Conservation (phyloP, 371 early-diverging fungal species). For the Syncephalis plumigaleata region DNA sequence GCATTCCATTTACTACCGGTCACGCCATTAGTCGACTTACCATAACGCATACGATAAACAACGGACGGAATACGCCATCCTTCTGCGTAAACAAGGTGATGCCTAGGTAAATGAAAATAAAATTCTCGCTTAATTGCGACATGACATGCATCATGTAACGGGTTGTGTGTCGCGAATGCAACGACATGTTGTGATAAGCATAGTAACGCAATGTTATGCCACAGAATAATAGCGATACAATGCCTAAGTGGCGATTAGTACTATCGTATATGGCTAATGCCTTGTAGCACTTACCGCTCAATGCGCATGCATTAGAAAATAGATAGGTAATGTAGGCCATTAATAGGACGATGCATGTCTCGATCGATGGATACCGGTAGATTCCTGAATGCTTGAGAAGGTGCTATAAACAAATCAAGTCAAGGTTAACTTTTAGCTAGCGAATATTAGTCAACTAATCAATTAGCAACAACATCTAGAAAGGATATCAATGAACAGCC, state of each 20-base stretch:
- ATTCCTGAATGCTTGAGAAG: conserved; percentile 9
- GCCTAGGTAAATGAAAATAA: conserved; percentile 90
- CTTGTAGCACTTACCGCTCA: conserved; percentile 33
- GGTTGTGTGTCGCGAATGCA: conserved; percentile 52
- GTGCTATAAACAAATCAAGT: conserved; percentile 1
- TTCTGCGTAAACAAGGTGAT: conserved; percentile 69
- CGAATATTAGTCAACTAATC: too few relatives aligned
- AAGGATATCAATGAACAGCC: conserved; percentile 36
- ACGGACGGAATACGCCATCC: conserved; percentile 45
- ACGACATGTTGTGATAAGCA: conserved; percentile 74
- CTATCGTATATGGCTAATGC: neutral
- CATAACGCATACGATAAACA: conserved; percentile 53
- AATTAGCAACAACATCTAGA: conserved; percentile 3
- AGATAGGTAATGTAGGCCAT: conserved; percentile 84
- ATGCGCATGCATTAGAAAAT: conserved; percentile 66
- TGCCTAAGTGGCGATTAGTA: conserved; percentile 23
- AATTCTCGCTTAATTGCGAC: conserved; percentile 79
- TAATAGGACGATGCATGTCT: conserved; percentile 65
- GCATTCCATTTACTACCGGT: neutral
- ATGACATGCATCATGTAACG: conserved; percentile 79
- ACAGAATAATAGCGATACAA: conserved; percentile 88
- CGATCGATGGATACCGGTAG: conserved; percentile 19
- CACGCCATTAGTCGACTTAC: conserved; percentile 13
- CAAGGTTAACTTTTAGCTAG: neutral
- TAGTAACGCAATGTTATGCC: conserved; percentile 85